A percentile compares a stretch with the other conserved stretches of the same genome.
These are phyloP conservation scores for Colletotrichum sp. DNA, from an alignment of 2,329 filamentous ascomycete genomes.

Conservation along the genomic window DNA sequence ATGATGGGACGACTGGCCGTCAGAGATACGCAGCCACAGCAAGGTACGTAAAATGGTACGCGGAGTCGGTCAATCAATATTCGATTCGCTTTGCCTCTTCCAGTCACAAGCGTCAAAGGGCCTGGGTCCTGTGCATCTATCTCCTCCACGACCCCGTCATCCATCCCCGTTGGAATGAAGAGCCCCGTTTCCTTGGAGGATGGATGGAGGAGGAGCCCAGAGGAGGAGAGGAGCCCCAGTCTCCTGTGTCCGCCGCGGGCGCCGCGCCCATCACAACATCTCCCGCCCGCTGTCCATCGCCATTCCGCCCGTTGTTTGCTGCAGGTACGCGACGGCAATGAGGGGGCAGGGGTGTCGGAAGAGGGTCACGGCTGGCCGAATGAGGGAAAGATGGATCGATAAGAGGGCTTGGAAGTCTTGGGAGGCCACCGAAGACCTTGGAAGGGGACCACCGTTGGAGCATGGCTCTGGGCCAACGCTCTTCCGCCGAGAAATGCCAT, in stretches of 20 bases:
- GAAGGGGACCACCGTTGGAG: not conserved
- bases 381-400: not conserved
- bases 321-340: slow-evolving; percentile 1
- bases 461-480: not conserved
- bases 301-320: not conserved
- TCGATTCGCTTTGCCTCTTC: not conserved
- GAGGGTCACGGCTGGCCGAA: not conserved
- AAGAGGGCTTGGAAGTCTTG: not conserved
- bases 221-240: not conserved
- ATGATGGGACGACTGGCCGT: not conserved
- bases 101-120: not conserved
- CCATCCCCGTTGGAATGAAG: not conserved
- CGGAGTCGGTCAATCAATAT: not conserved
- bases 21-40: not conserved
- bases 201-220: not conserved
- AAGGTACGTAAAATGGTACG: not conserved
- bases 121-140: not conserved
- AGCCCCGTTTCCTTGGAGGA: not conserved
- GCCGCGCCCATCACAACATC: not conserved
- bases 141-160: not conserved
- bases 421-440: not conserved
- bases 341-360: not conserved
- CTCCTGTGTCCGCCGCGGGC: not conserved
- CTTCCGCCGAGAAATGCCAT: slow-evolving; percentile 9
- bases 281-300: not conserved